These are phyloP conservation scores for Bromus sterilis DNA, from an alignment of 176 grass and related monocot species.

Conservation along the genomic window DNA sequence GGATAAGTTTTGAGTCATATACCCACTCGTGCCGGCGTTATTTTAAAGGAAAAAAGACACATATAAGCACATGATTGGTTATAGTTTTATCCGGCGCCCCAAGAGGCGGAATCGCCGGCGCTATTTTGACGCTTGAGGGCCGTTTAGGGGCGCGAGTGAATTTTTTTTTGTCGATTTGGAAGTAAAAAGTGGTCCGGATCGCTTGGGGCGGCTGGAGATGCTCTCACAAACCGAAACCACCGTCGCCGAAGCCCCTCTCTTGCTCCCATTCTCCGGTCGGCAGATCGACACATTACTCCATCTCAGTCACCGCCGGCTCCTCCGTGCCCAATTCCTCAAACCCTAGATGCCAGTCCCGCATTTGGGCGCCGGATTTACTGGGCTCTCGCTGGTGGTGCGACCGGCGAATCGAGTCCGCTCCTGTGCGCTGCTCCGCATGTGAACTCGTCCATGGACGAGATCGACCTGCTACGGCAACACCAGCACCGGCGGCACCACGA, in stretches of 20 bases:
- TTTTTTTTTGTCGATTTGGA: too few relatives aligned
- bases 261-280: not conserved
- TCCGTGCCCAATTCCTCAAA: conserved; percentile 3
- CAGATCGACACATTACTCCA: not conserved
- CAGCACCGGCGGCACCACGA: conserved; percentile 69
- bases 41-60: too few relatives aligned
- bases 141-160: too few relatives aligned
- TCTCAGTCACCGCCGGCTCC: not conserved
- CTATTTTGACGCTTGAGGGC: too few relatives aligned
- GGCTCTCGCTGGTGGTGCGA: not conserved
- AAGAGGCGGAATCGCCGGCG: too few relatives aligned
- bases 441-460: conserved; percentile 89
- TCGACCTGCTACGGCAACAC: conserved; percentile 75
- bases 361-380: not conserved
- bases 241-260: not conserved
- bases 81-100: too few relatives aligned
- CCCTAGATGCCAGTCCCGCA: conserved; percentile 25
- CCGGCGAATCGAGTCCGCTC: not conserved
- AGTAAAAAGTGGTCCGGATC: too few relatives aligned
- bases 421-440: conserved; percentile 1
- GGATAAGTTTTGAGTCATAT: too few relatives aligned
- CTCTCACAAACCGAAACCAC: conserved; percentile 1
- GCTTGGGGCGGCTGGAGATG: too few relatives aligned
- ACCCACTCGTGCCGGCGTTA: too few relatives aligned
- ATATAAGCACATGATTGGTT: too few relatives aligned